Percentiles rank a stretch among this genome's conserved stretches.
Conservation (phyloP, 1,284 basidiomycete species). For the Ceratorhiza oryzae-sativae region DNA sequence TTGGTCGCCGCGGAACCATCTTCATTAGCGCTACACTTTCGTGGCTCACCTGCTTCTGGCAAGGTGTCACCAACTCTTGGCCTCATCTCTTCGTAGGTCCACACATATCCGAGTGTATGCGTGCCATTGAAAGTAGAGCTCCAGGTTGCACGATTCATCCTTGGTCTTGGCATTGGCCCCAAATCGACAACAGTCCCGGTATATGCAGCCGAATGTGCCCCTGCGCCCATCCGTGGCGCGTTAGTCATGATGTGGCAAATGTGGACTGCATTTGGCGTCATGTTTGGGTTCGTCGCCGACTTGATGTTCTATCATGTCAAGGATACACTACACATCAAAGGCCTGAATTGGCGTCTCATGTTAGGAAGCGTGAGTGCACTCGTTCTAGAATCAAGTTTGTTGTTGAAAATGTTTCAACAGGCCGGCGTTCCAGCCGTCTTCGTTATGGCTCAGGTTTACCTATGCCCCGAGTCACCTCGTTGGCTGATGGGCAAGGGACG, state of each 20-base stretch:
- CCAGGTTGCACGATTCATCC: slow-evolving; percentile 64
- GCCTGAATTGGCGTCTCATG: slow-evolving; percentile 76
- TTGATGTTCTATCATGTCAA: slow-evolving; percentile 64
- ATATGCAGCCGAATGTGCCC: slow-evolving; percentile 72
- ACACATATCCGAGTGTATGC: background rate
- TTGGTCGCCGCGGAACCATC: slow-evolving; percentile 81
- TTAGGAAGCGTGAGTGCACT: slow-evolving; percentile 61
- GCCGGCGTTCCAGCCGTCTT: slow-evolving; percentile 68
- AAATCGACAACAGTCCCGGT: slow-evolving; percentile 65
- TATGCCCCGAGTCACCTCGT: slow-evolving; percentile 57
- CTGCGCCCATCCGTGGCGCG: slow-evolving; percentile 74
- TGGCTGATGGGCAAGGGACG: slow-evolving; percentile 77
- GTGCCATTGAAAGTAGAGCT: background rate
- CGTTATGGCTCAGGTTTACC: slow-evolving; percentile 63
- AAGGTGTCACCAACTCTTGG: slow-evolving; percentile 73
- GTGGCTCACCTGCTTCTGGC: slow-evolving; percentile 71
- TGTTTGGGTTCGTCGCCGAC: slow-evolving; percentile 65
- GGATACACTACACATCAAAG: slow-evolving; percentile 56
- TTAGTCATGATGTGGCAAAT: slow-evolving; percentile 78
- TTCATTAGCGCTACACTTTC: slow-evolving; percentile 71
- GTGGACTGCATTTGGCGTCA: slow-evolving; percentile 80
- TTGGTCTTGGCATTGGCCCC: slow-evolving; percentile 75
- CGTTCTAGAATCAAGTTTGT: slow-evolving; percentile 21
- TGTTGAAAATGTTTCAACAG: slow-evolving; percentile 46
- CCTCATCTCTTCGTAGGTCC: slow-evolving; percentile 67